Percentiles rank a stretch among this genome's conserved stretches.
Conservation (phyloP, 176 grass and related monocot species). For the Ananas comosus region DNA sequence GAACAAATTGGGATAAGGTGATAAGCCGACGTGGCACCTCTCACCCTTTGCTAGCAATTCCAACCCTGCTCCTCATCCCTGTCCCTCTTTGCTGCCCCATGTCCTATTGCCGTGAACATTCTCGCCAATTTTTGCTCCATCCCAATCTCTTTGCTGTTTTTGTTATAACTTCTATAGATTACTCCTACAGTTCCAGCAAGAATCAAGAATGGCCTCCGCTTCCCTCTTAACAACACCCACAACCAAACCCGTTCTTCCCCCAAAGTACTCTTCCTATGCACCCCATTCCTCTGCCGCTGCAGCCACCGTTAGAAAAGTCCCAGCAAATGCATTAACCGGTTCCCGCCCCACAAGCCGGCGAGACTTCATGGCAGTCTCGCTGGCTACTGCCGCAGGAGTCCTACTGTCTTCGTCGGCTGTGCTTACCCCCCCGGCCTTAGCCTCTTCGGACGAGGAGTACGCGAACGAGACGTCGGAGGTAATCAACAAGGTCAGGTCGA, state of each 20-base stretch:
- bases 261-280: background rate
- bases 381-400: slow-evolving; percentile 4
- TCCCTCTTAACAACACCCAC: slow-evolving; percentile 8
- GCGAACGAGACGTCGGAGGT: slow-evolving; percentile 80
- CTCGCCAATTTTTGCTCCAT: background rate
- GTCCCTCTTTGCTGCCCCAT: background rate
- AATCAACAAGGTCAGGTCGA: slow-evolving; percentile 85
- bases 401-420: slow-evolving; percentile 1
- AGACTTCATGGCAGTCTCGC: background rate
- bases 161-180: background rate
- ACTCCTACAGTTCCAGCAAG: background rate
- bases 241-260: background rate
- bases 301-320: background rate
- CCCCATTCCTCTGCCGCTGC: background rate
- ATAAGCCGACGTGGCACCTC: slow-evolving; percentile 23
- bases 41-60: background rate
- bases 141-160: too few species aligned
- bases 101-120: background rate
- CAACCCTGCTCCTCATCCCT: background rate
- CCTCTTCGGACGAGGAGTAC: slow-evolving; percentile 69
- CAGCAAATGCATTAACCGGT: too few species aligned
- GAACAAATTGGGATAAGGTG: slow-evolving; percentile 9
- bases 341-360: background rate
- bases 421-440: slow-evolving; percentile 16
- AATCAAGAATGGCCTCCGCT: background rate